phyloP scores from a whole-genome alignment of 176 grass and related monocot genomes.

The Elaeis guineensis region DNA sequence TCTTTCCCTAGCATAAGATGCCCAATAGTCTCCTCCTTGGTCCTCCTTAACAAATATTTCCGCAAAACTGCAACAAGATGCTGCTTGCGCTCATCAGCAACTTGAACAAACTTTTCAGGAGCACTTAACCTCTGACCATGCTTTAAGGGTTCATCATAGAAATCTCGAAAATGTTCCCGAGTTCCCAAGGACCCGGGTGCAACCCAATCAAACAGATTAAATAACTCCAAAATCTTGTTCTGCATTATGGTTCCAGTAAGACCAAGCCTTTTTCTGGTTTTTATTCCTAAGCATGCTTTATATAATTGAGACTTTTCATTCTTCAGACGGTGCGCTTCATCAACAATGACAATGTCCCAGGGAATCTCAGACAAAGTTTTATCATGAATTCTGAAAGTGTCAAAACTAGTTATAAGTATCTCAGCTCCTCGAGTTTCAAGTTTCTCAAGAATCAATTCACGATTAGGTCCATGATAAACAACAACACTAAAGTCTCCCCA shows the following conservation, averaged over 20 bases:
- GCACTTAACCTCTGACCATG: constrained; percentile 84
- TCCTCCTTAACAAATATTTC: constrained; percentile 82
- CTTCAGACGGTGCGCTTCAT: constrained; percentile 90
- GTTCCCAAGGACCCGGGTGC: constrained; percentile 76
- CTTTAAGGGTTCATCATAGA: constrained; percentile 88
- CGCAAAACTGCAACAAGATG: constrained; percentile 82
- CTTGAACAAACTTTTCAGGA: constrained; percentile 72
- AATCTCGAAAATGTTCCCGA: constrained; percentile 78
- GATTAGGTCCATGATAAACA: constrained; percentile 87
- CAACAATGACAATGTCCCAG: constrained; percentile 89
- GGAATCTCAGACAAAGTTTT: constrained; percentile 64
- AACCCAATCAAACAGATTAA: constrained; percentile 96
- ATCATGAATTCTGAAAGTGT: constrained; percentile 81
- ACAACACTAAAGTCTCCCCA: constrained; percentile 72
- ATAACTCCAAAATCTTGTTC: constrained; percentile 88
- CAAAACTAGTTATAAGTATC: constrained; percentile 92
- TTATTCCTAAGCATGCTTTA: constrained; percentile 62
- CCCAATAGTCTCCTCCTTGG: constrained; percentile 92
- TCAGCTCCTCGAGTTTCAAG: constrained; percentile 50
- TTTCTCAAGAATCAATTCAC: constrained; percentile 76
- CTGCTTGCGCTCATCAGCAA: constrained; percentile 74
- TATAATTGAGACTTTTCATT: constrained; percentile 89
- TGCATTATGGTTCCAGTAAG: constrained; percentile 97
- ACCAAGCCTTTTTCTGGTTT: constrained; percentile 67
- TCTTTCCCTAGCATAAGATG: constrained; percentile 97